A percentile compares a stretch with the other conserved stretches of the same genome.
These are phyloP conservation scores for Fusarium multiceps DNA, from an alignment of 2,329 filamentous ascomycete species.

Conservation along the genomic window DNA sequence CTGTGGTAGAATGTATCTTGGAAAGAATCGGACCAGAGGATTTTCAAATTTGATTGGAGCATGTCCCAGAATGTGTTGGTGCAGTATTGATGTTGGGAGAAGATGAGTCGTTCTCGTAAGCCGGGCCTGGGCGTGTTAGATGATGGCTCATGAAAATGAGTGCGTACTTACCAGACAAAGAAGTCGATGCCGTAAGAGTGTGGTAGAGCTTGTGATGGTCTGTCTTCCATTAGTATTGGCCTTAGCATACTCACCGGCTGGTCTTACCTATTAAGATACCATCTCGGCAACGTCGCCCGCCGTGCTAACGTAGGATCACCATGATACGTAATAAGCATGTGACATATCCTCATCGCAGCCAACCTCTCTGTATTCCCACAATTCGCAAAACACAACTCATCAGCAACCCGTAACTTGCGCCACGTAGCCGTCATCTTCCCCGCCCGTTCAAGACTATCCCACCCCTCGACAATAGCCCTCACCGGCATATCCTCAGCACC, in stretches of 20 bases:
- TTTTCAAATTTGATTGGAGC: constrained; percentile 36
- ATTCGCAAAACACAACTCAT: constrained; percentile 40
- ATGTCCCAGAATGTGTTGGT: constrained; percentile 47
- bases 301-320: constrained; percentile 41
- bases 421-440: constrained; percentile 45
- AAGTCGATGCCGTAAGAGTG: constrained; percentile 49
- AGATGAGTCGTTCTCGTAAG: constrained; percentile 47
- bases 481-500: constrained; percentile 43
- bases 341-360: constrained; percentile 43
- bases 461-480: constrained; percentile 44
- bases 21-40: constrained; percentile 44
- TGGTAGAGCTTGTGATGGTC: constrained; percentile 45
- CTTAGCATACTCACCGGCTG: no score
- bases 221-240: constrained; percentile 8
- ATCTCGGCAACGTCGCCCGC: constrained; percentile 38
- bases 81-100: constrained; percentile 48
- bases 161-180: constrained; percentile 45
- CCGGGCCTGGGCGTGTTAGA: constrained; percentile 40
- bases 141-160: no score
- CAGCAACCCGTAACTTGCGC: constrained; percentile 43
- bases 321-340: constrained; percentile 44
- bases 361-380: constrained; percentile 41
- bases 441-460: constrained; percentile 45
- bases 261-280: constrained; percentile 45
- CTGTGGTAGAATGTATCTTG: constrained; percentile 45